Evolutionary conservation across 2,329 filamentous ascomycete genomes (phyloP).

Genomic region (Aspergillus terreus): DNA sequence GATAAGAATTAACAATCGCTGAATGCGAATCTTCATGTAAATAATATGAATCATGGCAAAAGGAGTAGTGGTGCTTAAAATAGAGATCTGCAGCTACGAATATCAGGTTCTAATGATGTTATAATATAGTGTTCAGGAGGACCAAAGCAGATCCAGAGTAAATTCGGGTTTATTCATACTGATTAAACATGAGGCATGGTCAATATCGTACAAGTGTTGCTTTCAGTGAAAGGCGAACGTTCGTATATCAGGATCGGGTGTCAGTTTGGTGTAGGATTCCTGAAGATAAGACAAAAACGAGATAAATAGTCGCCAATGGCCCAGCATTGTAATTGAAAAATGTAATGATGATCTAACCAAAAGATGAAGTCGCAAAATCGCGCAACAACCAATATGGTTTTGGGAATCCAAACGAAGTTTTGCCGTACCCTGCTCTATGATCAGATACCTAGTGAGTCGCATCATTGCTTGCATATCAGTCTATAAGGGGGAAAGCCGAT

Average conservation of each 20-base stretch:
- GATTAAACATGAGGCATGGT: not conserved
- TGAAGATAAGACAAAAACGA: not conserved
- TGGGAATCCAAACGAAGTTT: not conserved
- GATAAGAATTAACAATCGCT: not conserved
- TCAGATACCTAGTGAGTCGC: not conserved
- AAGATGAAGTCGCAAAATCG: not conserved
- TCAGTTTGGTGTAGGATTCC: not conserved
- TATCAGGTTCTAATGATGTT: no score
- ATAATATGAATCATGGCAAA: not conserved
- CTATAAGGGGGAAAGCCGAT: conserved; percentile 1
- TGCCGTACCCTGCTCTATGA: not conserved
- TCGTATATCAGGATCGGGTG: not conserved
- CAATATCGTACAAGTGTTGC: not conserved
- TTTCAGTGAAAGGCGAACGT: not conserved
- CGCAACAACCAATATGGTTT: not conserved
- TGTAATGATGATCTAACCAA: not conserved
- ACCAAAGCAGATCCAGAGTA: not conserved
- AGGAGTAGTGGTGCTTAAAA: no score
- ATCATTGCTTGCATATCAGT: conserved; percentile 3
- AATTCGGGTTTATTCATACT: not conserved
- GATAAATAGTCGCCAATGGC: not conserved
- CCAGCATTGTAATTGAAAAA: not conserved
- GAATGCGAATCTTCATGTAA: not conserved
- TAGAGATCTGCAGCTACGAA: not conserved
- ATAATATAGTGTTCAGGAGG: no score